phyloP scores from a whole-genome alignment of 2,329 filamentous ascomycete genomes.

The Verticillium klebahnii region DNA sequence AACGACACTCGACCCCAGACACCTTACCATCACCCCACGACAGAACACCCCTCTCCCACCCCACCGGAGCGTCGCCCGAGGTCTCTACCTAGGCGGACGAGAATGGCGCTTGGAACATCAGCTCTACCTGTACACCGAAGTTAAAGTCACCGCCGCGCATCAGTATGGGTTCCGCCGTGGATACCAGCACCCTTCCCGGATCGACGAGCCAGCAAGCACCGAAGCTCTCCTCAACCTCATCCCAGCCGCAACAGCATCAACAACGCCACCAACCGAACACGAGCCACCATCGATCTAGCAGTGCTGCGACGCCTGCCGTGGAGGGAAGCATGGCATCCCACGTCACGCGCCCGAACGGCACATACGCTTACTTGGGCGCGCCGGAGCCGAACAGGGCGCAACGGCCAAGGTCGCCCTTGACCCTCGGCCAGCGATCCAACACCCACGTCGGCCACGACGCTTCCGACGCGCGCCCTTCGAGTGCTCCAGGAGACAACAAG shows the following conservation, averaged over 20 bases:
- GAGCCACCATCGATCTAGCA: not conserved
- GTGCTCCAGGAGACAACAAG: slow-evolving; percentile 39
- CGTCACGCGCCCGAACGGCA: not conserved
- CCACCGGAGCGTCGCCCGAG: not conserved
- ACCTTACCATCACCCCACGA: not conserved
- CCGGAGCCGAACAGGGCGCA: not conserved
- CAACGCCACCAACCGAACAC: not conserved
- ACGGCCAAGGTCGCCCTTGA: not conserved
- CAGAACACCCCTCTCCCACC: not conserved
- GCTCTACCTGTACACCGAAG: not conserved
- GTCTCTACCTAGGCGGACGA: not conserved
- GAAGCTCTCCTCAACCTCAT: not conserved
- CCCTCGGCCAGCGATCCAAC: slow-evolving; percentile 9
- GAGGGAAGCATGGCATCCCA: not conserved
- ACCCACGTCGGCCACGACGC: slow-evolving; percentile 7
- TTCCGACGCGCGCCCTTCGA: slow-evolving; percentile 36
- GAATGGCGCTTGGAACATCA: not conserved
- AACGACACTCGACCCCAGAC: not conserved
- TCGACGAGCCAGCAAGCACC: not conserved
- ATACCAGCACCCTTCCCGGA: not conserved
- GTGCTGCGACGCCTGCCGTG: not conserved
- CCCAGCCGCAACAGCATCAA: not conserved
- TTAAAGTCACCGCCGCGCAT: not conserved
- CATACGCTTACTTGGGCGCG: not conserved
- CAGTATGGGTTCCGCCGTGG: not conserved